Evolutionary conservation across 331 rosid species (phyloP), one percentile per base, ranked within the genome.

Genomic region (Quercus phellos): DNA sequence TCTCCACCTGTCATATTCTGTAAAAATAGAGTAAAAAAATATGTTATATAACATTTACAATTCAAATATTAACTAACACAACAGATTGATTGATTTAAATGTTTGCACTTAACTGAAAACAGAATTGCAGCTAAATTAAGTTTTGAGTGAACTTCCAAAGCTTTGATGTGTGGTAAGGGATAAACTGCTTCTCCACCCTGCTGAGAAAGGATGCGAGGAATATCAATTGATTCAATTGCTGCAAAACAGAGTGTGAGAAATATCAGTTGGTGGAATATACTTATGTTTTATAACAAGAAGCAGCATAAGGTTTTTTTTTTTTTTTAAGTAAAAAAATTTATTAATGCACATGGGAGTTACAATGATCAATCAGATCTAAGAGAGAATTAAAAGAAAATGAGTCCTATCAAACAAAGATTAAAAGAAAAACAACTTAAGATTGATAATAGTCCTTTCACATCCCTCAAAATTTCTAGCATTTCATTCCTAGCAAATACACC

Each of bases 151-250:
- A 91, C 89, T 89, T 93, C 96, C 79, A 95, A 72, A 55, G 92
- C 74, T 87, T 88, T 93, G 51, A 95, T 93, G 51, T 87, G 90
- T 0, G 99, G 99, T 66, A 95, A 81, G 73, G 99, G 97, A 83
- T 95, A 95, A 81, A 86, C 97, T 73, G 97, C 84, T 89, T 95
- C 99, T 84, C 99, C 99, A 42, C 96, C 99, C 89, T 89, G 96
- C 89, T 95, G 98, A 76, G 99, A 95, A 82, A 95, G 98, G 89
- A 95, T 84, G 82, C 88, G 97, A 63, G 97, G 98, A 80, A 95
- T 93, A 87, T 95, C 99, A 81, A 95, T 82, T 70, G 96, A 76
- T 88, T 93, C 97, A 86, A 95, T 91, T 70, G 87, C 99, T 95
- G 98, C 93, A 86, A 54, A 59, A 78, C 60, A 73, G 80, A 76